These are phyloP conservation scores for Blastocystis sp. DNA, from an alignment of 352 stramenopile species.

Conservation along the genomic window DNA sequence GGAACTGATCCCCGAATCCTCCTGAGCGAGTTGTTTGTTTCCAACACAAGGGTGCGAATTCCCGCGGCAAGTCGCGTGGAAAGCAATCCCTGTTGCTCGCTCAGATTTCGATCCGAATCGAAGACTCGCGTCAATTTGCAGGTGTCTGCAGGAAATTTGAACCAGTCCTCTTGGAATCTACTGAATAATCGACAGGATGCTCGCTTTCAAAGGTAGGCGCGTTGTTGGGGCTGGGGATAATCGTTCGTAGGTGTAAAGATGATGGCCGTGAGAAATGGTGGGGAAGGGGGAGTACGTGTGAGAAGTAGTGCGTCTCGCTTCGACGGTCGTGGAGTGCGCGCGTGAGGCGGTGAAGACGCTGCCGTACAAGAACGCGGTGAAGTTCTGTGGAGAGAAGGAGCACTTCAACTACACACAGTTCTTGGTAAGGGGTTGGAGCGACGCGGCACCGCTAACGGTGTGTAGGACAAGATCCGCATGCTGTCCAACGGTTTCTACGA, in stretches of 20 bases:
- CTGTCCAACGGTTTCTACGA: conserved; percentile 63
- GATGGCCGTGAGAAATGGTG: conserved; percentile 6
- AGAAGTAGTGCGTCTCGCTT: conserved; percentile 56
- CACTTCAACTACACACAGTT: conserved; percentile 59
- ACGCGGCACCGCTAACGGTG: neutral
- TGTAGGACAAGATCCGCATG: conserved; percentile 27
- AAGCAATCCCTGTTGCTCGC: neutral
- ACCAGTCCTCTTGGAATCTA: conserved; percentile 19
- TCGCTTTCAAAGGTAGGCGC: conserved; percentile 50
- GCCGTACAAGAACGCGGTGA: conserved; percentile 66
- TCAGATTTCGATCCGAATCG: conserved; percentile 1
- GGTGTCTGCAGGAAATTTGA: too few relatives aligned
- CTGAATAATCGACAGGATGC: conserved; percentile 32
- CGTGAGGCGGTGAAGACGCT: conserved; percentile 19
- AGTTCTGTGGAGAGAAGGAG: conserved; percentile 39
- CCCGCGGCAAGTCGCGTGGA: neutral
- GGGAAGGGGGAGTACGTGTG: neutral
- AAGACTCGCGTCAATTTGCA: neutral
- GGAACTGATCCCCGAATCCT: conserved; percentile 6
- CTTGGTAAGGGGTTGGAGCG: neutral
- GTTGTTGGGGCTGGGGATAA: neutral
- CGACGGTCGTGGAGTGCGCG: conserved; percentile 44
- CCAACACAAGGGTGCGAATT: neutral
- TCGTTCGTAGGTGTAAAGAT: conserved; percentile 44
- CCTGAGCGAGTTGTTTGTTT: conserved; percentile 14